Percentiles rank a stretch among this genome's conserved stretches.
Evolutionary conservation across 108 stramenopile genomes (phyloP).

Genomic region (Bacterosira constricta): DNA sequence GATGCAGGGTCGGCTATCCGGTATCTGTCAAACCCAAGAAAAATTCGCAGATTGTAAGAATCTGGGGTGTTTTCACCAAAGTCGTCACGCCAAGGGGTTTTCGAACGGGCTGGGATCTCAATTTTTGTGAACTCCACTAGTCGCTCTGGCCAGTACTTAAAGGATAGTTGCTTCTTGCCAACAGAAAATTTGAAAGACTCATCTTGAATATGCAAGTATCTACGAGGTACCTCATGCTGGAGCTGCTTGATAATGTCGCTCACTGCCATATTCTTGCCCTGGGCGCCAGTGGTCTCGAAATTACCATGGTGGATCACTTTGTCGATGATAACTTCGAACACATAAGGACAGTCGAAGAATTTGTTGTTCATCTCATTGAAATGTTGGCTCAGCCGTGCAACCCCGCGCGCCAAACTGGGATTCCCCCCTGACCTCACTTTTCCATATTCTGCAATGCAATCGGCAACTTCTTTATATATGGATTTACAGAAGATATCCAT

Average conservation of each 20-base stretch:
- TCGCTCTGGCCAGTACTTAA: constrained; percentile 55
- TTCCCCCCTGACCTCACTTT: background rate
- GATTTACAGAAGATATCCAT: background rate
- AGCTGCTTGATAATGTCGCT: constrained; percentile 25
- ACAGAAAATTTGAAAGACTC: constrained; percentile 37
- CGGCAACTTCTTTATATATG: background rate
- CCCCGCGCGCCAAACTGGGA: background rate
- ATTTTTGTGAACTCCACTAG: constrained; percentile 57
- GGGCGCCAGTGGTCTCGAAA: background rate
- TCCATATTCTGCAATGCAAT: constrained; percentile 7
- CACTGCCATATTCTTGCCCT: constrained; percentile 1
- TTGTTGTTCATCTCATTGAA: constrained; percentile 7
- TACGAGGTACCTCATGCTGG: constrained; percentile 35
- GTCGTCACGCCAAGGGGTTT: constrained; percentile 22
- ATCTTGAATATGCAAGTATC: constrained; percentile 58
- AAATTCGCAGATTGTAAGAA: constrained; percentile 13
- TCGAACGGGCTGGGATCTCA: constrained; percentile 20
- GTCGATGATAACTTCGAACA: constrained; percentile 24
- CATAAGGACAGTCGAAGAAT: background rate
- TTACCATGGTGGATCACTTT: constrained; percentile 7
- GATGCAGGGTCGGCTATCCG: constrained; percentile 1
- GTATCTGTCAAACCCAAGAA: constrained; percentile 18
- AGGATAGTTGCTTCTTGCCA: constrained; percentile 18
- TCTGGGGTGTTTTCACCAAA: constrained; percentile 10
- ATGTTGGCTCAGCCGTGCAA: constrained; percentile 3